Conservation (phyloP, 208 protist species). For the Endotrypanum monterogeii region DNA sequence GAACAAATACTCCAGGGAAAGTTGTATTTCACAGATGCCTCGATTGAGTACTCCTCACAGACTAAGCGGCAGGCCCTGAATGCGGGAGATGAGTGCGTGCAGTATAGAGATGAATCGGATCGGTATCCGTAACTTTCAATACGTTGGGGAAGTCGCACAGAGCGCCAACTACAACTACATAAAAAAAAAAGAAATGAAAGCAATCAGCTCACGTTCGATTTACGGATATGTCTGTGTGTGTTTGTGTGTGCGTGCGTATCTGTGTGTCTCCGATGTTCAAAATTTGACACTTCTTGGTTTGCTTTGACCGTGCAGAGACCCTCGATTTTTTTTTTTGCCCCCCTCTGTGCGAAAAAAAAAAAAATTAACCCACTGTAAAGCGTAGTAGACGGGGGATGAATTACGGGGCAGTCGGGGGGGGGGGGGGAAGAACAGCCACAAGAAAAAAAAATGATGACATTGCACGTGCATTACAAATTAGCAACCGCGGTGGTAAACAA, state of each 20-base stretch:
- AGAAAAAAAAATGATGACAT: slow-evolving; percentile 6
- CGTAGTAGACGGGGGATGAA: too few relatives aligned
- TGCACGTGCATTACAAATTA: neutral
- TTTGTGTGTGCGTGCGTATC: neutral
- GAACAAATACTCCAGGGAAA: neutral
- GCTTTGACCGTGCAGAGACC: neutral
- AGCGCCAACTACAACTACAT: neutral
- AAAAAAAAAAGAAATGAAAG: neutral
- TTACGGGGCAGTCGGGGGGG: too few relatives aligned
- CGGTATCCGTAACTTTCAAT: neutral
- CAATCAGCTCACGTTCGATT: neutral
- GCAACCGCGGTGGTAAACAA: neutral
- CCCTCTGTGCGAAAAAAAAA: too few relatives aligned
- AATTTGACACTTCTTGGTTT: neutral
- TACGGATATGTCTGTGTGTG: neutral
- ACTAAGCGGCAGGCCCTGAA: neutral
- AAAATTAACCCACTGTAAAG: too few relatives aligned
- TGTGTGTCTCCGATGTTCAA: neutral
- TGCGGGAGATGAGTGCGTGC: neutral
- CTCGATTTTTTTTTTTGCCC: neutral
- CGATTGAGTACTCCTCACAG: too few relatives aligned
- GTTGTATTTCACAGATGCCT: neutral
- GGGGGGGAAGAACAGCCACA: too few relatives aligned
- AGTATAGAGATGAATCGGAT: neutral
- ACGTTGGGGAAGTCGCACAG: neutral